Conservation (phyloP, 345 rosid genomes). For the Eucalyptus curtisii region DNA sequence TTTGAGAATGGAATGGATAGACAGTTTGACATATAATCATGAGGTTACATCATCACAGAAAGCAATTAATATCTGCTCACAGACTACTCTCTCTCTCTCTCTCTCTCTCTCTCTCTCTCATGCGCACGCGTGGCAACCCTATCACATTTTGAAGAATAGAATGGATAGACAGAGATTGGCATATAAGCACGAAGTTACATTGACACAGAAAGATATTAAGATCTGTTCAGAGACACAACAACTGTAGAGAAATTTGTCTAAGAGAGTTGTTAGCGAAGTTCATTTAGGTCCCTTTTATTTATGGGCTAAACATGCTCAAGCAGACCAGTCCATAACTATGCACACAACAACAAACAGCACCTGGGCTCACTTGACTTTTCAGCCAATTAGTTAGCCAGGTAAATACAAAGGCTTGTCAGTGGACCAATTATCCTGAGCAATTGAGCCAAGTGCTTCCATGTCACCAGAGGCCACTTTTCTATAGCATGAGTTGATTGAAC, state of each 20-base stretch:
- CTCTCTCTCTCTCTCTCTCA: too few relatives aligned
- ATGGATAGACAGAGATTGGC: too few relatives aligned
- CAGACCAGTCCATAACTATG: not conserved
- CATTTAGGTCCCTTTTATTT: not conserved
- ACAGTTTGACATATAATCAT: too few relatives aligned
- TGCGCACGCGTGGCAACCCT: too few relatives aligned
- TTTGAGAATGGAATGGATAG: not conserved
- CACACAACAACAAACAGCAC: not conserved
- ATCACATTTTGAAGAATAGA: too few relatives aligned
- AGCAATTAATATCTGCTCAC: too few relatives aligned
- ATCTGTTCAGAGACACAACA: not conserved
- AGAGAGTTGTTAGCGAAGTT: not conserved
- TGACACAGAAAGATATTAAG: not conserved
- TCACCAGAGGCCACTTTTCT: not conserved
- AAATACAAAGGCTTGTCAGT: not conserved
- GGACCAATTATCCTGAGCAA: not conserved
- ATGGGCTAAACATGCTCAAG: not conserved
- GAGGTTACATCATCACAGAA: fast-evolving
- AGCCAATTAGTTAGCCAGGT: not conserved
- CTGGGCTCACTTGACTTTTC: not conserved
- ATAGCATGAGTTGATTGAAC: not conserved
- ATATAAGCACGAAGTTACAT: not conserved
- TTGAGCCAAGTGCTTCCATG: not conserved
- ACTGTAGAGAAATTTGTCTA: not conserved
- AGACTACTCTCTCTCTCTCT: too few relatives aligned